These are phyloP conservation scores for Fusarium sp. DNA, from an alignment of 2,329 filamentous ascomycete genomes.

Conservation along the genomic window DNA sequence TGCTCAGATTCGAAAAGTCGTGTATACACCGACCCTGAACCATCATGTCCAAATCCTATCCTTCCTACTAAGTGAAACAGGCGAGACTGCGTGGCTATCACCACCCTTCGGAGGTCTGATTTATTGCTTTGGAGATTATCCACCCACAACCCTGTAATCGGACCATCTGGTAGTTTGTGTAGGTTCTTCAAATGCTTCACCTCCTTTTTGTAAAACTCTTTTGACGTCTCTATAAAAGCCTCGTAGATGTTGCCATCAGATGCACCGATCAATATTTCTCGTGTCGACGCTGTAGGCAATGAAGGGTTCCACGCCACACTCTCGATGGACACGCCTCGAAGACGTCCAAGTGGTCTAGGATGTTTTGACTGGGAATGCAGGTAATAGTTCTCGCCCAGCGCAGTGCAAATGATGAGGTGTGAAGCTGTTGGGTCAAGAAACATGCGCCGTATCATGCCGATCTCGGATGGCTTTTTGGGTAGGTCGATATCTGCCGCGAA, in stretches of 20 bases:
- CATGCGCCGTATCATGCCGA: constrained; percentile 92
- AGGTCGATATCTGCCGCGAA: constrained; percentile 84
- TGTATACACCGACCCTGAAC: constrained; percentile 85
- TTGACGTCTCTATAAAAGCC: constrained; percentile 91
- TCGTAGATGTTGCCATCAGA: constrained; percentile 97
- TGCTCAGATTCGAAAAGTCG: constrained; percentile 89
- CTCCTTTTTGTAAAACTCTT: constrained; percentile 94
- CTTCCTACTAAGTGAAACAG: constrained; percentile 86
- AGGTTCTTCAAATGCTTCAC: constrained; percentile 90
- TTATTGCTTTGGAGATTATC: constrained; percentile 77
- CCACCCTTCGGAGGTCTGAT: constrained; percentile 77
- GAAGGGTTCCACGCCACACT: constrained; percentile 95
- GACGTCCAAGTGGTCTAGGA: constrained; percentile 80
- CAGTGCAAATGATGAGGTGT: constrained; percentile 90
- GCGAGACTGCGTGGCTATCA: constrained; percentile 82
- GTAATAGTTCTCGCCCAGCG: constrained; percentile 95
- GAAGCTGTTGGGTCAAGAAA: constrained; percentile 98
- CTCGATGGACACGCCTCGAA: constrained; percentile 90
- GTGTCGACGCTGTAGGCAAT: constrained; percentile 89
- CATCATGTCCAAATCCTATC: constrained; percentile 79
- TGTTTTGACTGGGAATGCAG: constrained; percentile 94
- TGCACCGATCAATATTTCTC: constrained; percentile 91
- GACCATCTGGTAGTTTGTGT: constrained; percentile 83
- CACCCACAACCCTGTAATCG: constrained; percentile 87
- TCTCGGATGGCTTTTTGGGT: constrained; percentile 89